Evolutionary conservation across 306 rosid species (phyloP).

Genomic region (Cucurbita ficifolia): DNA sequence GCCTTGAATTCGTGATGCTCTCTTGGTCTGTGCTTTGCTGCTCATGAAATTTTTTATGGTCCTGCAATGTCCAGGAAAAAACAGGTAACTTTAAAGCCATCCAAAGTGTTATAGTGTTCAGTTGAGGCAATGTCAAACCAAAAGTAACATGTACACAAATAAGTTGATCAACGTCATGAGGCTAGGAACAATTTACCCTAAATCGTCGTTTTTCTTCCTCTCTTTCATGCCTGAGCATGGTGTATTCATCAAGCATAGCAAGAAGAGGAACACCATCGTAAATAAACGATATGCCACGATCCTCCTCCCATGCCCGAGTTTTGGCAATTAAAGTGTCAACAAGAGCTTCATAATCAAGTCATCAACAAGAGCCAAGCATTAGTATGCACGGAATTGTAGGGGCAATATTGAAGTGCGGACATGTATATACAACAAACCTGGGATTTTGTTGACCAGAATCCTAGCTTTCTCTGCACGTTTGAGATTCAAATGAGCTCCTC

Average conservation of each 20-base stretch:
- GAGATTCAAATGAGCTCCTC: conserved; percentile 99
- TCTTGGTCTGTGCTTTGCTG: conserved; percentile 73
- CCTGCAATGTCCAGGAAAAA: conserved; percentile 27
- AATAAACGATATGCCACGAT: conserved; percentile 53
- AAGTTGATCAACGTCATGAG: neutral
- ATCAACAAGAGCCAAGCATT: neutral
- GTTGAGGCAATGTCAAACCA: neutral
- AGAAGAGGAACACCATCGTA: conserved; percentile 97
- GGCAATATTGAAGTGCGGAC: neutral
- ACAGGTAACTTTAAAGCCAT: neutral
- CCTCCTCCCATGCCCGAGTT: conserved; percentile 97
- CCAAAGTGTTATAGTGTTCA: neutral
- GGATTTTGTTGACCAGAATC: conserved; percentile 86
- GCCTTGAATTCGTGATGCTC: conserved; percentile 50
- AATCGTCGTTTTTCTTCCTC: conserved; percentile 93
- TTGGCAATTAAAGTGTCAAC: conserved; percentile 86
- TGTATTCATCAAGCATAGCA: conserved; percentile 96
- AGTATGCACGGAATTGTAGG: neutral
- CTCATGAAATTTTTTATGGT: conserved; percentile 81
- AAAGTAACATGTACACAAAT: neutral
- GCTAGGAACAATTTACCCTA: conserved; percentile 35
- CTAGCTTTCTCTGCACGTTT: conserved; percentile 99
- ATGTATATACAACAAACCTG: conserved; percentile 30
- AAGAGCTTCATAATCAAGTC: conserved; percentile 49
- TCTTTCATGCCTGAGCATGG: conserved; percentile 94